These are phyloP conservation scores for Podaxis carcinomalis DNA, from an alignment of 768 basidiomycete genomes.

Conservation along the genomic window DNA sequence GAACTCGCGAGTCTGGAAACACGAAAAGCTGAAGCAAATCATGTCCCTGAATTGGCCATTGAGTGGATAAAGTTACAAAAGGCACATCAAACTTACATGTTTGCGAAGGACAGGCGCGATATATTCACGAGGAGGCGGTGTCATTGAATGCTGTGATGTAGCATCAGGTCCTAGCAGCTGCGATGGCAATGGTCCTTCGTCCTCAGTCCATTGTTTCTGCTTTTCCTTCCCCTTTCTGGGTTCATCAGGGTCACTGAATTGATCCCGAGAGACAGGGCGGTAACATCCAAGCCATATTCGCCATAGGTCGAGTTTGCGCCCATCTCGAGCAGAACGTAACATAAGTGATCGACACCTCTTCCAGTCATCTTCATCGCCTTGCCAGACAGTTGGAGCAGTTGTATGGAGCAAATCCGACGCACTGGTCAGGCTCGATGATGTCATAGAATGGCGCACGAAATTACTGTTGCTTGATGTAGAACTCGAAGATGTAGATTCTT, in stretches of 20 bases:
- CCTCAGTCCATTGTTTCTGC: constrained; percentile 44
- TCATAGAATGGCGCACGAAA: constrained; percentile 22
- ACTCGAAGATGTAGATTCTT: constrained; percentile 13
- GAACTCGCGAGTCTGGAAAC: constrained; percentile 72
- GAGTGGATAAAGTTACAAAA: neutral
- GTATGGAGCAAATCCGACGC: constrained; percentile 13
- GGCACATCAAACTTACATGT: constrained; percentile 44
- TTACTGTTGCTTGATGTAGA: neutral
- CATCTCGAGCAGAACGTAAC: constrained; percentile 55
- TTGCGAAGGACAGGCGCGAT: constrained; percentile 48
- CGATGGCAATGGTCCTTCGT: constrained; percentile 29
- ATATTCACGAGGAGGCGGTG: constrained; percentile 32
- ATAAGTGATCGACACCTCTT: constrained; percentile 52
- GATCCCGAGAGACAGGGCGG: constrained; percentile 22
- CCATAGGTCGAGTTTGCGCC: constrained; percentile 77
- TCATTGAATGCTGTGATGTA: constrained; percentile 18
- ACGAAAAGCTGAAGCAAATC: constrained; percentile 57
- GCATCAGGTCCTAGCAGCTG: constrained; percentile 21
- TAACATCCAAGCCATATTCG: constrained; percentile 56
- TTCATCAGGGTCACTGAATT: constrained; percentile 15
- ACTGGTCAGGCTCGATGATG: constrained; percentile 25
- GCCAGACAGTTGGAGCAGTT: constrained; percentile 17
- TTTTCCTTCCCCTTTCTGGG: constrained; percentile 28
- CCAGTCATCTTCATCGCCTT: constrained; percentile 47
- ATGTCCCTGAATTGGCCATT: constrained; percentile 38